phyloP scores from a whole-genome alignment of 345 rosid genomes.

The Rhodomyrtus tomentosa region DNA sequence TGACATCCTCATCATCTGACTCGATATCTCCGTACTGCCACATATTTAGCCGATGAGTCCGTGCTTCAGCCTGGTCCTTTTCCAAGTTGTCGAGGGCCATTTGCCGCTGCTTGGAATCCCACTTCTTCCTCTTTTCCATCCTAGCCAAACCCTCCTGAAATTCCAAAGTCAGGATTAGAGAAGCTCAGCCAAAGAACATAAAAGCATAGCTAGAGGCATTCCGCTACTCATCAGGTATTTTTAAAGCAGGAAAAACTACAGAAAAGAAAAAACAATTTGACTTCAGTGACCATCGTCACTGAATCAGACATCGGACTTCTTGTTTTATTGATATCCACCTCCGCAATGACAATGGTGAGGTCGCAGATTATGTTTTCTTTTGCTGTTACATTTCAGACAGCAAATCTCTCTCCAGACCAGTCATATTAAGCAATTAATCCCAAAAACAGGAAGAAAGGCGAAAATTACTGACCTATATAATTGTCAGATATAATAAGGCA shows the following conservation, averaged over 20 bases:
- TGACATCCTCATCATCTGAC: constrained; percentile 86
- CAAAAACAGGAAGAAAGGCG: not conserved
- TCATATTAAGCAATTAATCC: not conserved
- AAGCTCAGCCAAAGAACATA: not conserved
- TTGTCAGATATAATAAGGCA: not conserved
- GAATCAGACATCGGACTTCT: not conserved
- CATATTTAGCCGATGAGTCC: constrained; percentile 53
- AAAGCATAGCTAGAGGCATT: not conserved
- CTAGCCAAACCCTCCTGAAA: constrained; percentile 91
- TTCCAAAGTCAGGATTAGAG: not conserved
- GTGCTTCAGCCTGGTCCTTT: constrained; percentile 72
- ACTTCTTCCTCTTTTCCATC: constrained; percentile 72
- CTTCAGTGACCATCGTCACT: not conserved
- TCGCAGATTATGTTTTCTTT: not conserved
- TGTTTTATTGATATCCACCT: not conserved
- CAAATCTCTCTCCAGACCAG: not conserved
- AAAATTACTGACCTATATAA: not conserved
- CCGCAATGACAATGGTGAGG: not conserved
- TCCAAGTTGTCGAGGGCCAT: constrained; percentile 62
- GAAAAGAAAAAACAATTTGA: not conserved
- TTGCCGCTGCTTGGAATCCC: constrained; percentile 65
- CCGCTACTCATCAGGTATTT: not conserved
- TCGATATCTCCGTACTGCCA: constrained; percentile 92
- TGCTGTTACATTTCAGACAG: not conserved
- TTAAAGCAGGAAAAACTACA: not conserved